Conservation (phyloP, 768 basidiomycete genomes). For the Amanita jacksonii region DNA sequence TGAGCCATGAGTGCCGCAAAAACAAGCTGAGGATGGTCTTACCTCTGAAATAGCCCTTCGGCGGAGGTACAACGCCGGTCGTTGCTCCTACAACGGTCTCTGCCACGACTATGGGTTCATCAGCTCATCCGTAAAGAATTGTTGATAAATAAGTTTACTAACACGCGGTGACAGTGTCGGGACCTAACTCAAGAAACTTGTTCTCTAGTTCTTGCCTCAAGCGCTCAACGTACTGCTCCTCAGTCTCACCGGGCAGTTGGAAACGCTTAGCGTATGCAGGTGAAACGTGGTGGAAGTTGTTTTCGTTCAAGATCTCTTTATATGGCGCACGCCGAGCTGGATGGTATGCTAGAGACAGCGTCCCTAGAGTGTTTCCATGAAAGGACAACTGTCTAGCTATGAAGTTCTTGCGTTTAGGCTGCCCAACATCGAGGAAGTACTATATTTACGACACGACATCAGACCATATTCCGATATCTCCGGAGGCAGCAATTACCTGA, state of each 20-base stretch:
- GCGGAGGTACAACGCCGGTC: slow-evolving; percentile 65
- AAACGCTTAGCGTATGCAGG: slow-evolving; percentile 85
- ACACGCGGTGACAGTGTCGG: slow-evolving; percentile 79
- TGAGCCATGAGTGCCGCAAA: neutral
- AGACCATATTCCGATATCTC: neutral
- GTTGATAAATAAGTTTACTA: slow-evolving; percentile 11
- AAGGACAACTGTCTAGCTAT: slow-evolving; percentile 73
- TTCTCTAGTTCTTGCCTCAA: slow-evolving; percentile 75
- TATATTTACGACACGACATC: too few species aligned
- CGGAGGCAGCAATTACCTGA: slow-evolving; percentile 44
- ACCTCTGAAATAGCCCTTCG: slow-evolving; percentile 74
- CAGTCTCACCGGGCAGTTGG: slow-evolving; percentile 56
- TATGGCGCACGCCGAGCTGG: slow-evolving; percentile 62
- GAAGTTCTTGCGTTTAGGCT: slow-evolving; percentile 64
- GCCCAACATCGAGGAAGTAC: slow-evolving; percentile 65
- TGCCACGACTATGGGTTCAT: slow-evolving; percentile 48
- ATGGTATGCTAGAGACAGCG: slow-evolving; percentile 60
- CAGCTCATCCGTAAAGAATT: neutral
- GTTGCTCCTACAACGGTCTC: slow-evolving; percentile 87
- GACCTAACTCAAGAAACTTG: slow-evolving; percentile 76
- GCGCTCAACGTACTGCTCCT: slow-evolving; percentile 71
- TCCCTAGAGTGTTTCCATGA: slow-evolving; percentile 77
- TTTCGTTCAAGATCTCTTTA: slow-evolving; percentile 48
- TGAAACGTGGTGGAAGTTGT: slow-evolving; percentile 76
- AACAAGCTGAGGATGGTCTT: neutral